Evolutionary conservation across 441 rosid genomes (phyloP).

Genomic region (Omphalea diandra): DNA sequence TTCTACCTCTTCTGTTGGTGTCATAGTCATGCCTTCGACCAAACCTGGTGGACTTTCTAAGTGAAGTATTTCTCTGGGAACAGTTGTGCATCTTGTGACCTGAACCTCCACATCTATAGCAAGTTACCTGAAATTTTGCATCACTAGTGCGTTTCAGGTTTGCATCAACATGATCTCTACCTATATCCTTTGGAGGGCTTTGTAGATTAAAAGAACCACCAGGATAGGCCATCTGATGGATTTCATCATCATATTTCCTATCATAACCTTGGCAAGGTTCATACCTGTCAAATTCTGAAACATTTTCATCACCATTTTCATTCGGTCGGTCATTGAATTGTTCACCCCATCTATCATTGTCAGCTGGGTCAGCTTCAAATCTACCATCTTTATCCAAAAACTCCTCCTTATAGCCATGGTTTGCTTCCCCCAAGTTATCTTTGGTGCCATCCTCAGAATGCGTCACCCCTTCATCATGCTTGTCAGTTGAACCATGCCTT

Average conservation of each 20-base stretch:
- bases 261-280: slow-evolving; percentile 31
- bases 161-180: slow-evolving; percentile 16
- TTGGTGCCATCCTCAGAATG: slow-evolving; percentile 11
- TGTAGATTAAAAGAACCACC: slow-evolving; percentile 24
- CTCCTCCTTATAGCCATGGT: slow-evolving; percentile 27
- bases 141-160: slow-evolving; percentile 17
- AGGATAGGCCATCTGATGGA: slow-evolving; percentile 17
- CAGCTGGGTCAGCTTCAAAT: slow-evolving; percentile 22
- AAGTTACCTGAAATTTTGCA: slow-evolving; percentile 23
- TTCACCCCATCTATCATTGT: slow-evolving; percentile 44
- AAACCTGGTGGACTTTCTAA: slow-evolving; percentile 26
- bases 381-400: slow-evolving; percentile 24
- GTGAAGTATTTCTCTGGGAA: slow-evolving; percentile 23
- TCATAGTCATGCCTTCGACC: slow-evolving; percentile 21
- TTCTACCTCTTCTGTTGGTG: slow-evolving; percentile 25
- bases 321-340: slow-evolving; percentile 26
- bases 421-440: slow-evolving; percentile 22
- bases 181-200: slow-evolving; percentile 23
- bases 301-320: slow-evolving; percentile 28
- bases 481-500: slow-evolving; percentile 22
- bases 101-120: slow-evolving; percentile 37
- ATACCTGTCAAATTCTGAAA: slow-evolving; percentile 34
- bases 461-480: slow-evolving; percentile 22
- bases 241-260: slow-evolving; percentile 25
- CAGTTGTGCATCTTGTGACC: slow-evolving; percentile 46